Conservation (phyloP, 441 rosid species). For the Metrosideros polymorpha region DNA sequence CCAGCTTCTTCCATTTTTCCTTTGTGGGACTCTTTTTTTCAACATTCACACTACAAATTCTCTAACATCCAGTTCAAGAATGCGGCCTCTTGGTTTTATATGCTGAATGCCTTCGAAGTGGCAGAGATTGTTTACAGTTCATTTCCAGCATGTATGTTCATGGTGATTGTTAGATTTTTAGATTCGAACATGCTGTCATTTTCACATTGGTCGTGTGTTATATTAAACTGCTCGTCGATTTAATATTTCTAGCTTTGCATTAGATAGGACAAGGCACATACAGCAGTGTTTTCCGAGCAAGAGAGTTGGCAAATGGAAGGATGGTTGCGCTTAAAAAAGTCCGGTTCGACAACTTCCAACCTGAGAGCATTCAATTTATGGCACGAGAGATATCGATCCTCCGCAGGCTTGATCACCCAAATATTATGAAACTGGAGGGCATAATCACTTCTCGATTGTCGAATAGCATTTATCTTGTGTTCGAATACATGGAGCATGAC, state of each 20-base stretch:
- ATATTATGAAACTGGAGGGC: slow-evolving; percentile 73
- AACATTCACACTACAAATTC: too few species aligned
- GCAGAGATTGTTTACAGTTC: not conserved
- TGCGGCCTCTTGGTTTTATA: not conserved
- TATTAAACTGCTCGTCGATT: not conserved
- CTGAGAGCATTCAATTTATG: slow-evolving; percentile 88
- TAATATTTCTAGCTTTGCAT: not conserved
- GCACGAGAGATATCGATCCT: slow-evolving; percentile 82
- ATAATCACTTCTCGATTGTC: slow-evolving; percentile 72
- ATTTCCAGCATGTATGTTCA: not conserved
- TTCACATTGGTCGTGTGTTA: not conserved
- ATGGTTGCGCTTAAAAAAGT: slow-evolving; percentile 89
- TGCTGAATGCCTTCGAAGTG: not conserved
- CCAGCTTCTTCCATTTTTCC: too few species aligned
- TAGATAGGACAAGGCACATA: slow-evolving; percentile 98
- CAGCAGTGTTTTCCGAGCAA: slow-evolving; percentile 82
- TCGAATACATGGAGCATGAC: slow-evolving; percentile 96
- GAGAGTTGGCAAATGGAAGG: slow-evolving; percentile 67
- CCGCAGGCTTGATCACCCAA: slow-evolving; percentile 86
- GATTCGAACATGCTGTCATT: not conserved
- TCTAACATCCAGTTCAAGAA: not conserved
- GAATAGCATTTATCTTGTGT: slow-evolving; percentile 66
- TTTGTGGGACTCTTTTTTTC: too few species aligned
- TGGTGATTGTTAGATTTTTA: not conserved
- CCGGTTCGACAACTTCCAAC: slow-evolving; percentile 74